A percentile compares a stretch with the other conserved stretches of the same genome.
phyloP scores from a whole-genome alignment of 441 rosid species.

The Eugenia klotzschiana region DNA sequence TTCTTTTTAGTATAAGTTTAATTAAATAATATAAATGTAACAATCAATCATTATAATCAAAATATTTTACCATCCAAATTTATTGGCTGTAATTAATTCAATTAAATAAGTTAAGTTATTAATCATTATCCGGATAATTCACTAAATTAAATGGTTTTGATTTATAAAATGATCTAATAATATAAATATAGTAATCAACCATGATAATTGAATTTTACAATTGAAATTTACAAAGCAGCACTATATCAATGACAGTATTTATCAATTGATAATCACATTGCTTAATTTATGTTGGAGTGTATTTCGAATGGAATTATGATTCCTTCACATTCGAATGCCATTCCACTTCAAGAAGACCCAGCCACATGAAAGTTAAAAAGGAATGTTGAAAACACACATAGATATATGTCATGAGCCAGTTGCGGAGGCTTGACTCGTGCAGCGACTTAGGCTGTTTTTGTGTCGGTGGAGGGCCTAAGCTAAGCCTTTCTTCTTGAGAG shows the following conservation, averaged over 20 bases:
- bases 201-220: neutral
- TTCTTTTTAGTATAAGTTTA: neutral
- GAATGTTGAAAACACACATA: too few species aligned
- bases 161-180: neutral
- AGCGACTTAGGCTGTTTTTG: too few species aligned
- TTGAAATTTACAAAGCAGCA: neutral
- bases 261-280: too few species aligned
- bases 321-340: too few species aligned
- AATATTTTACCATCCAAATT: neutral
- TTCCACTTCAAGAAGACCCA: too few species aligned
- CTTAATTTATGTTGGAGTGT: too few species aligned
- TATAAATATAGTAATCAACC: neutral
- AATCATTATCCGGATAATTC: neutral
- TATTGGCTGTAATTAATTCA: neutral
- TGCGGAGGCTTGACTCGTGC: too few species aligned
- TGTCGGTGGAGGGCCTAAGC: too few species aligned
- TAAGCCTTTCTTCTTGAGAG: too few species aligned
- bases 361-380: too few species aligned
- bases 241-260: neutral
- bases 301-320: too few species aligned
- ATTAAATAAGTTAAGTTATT: neutral
- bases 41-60: neutral
- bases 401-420: too few species aligned
- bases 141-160: neutral
- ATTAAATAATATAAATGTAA: neutral